Percentiles rank a stretch among this genome's conserved stretches.
These are phyloP conservation scores for Bipolaris victoriae DNA, from an alignment of 2,329 filamentous ascomycete species.

Conservation along the genomic window DNA sequence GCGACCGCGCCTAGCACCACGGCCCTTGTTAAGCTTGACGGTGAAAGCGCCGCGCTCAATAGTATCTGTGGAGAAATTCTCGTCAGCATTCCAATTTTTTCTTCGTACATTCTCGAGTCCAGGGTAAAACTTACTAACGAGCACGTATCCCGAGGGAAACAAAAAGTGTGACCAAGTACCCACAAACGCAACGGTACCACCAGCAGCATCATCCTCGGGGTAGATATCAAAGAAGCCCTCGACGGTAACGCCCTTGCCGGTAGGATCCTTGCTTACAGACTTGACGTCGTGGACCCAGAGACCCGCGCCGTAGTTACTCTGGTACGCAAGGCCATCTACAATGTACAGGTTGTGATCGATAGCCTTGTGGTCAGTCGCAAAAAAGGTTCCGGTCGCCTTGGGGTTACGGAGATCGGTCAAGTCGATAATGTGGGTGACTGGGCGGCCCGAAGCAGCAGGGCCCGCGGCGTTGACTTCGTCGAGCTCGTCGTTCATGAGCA, in stretches of 20 bases:
- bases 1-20: constrained; percentile 28
- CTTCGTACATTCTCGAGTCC: no score
- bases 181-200: constrained; percentile 49
- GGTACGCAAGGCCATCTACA: constrained; percentile 49
- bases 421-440: constrained; percentile 46
- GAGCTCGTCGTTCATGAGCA: constrained; percentile 45
- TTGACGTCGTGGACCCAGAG: constrained; percentile 50
- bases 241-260: constrained; percentile 48
- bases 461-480: constrained; percentile 40
- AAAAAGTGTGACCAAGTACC: constrained; percentile 52
- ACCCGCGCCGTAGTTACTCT: constrained; percentile 51
- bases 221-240: constrained; percentile 53
- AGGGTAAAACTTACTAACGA: constrained; percentile 30
- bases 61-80: constrained; percentile 23
- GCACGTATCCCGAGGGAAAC: constrained; percentile 45
- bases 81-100: neutral
- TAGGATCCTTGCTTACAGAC: constrained; percentile 48
- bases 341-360: constrained; percentile 57
- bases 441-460: constrained; percentile 39
- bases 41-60: constrained; percentile 48
- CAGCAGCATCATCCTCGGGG: constrained; percentile 49
- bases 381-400: constrained; percentile 51
- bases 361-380: constrained; percentile 44
- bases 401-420: constrained; percentile 42
- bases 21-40: constrained; percentile 40